These are phyloP conservation scores for Pseudonitzschia multiseries DNA, from an alignment of 108 stramenopile species.

Conservation along the genomic window DNA sequence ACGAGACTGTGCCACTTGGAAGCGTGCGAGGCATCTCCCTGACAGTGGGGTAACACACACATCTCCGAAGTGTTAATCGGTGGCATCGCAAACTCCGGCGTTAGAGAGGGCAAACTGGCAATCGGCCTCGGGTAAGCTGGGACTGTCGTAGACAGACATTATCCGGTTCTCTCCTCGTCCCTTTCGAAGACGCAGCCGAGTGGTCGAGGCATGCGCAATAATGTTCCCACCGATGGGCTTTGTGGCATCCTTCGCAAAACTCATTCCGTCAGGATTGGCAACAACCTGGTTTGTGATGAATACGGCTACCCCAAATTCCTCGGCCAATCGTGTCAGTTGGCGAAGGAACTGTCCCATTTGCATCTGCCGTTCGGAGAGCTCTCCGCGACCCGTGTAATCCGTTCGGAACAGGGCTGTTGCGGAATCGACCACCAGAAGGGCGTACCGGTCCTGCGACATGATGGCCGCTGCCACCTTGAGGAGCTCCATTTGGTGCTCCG, in stretches of 20 bases:
- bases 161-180: slow-evolving; percentile 98
- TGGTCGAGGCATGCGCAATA: slow-evolving; percentile 98
- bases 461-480: slow-evolving; percentile 97
- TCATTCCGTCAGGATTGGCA: slow-evolving; percentile 97
- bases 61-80: slow-evolving; percentile 47
- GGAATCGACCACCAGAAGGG: slow-evolving; percentile 96
- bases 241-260: slow-evolving; percentile 96
- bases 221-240: slow-evolving; percentile 99
- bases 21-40: no score
- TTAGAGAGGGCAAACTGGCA: slow-evolving; percentile 82
- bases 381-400: slow-evolving; percentile 99
- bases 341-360: slow-evolving; percentile 98
- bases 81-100: slow-evolving; percentile 76
- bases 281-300: slow-evolving; percentile 99
- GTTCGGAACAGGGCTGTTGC: slow-evolving; percentile 99
- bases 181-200: slow-evolving; percentile 96
- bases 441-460: slow-evolving; percentile 96
- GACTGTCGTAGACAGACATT: slow-evolving; percentile 93
- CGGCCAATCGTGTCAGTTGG: slow-evolving; percentile 94
- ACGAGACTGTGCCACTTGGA: no score
- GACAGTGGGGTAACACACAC: neutral
- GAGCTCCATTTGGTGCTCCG: slow-evolving; percentile 98
- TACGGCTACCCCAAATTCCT: slow-evolving; percentile 99
- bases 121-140: slow-evolving; percentile 97
- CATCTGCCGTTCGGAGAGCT: slow-evolving; percentile 95